Base-by-base conservation (phyloP, 2,329 filamentous ascomycete genomes). In the Colletotrichum eremochloae region DNA sequence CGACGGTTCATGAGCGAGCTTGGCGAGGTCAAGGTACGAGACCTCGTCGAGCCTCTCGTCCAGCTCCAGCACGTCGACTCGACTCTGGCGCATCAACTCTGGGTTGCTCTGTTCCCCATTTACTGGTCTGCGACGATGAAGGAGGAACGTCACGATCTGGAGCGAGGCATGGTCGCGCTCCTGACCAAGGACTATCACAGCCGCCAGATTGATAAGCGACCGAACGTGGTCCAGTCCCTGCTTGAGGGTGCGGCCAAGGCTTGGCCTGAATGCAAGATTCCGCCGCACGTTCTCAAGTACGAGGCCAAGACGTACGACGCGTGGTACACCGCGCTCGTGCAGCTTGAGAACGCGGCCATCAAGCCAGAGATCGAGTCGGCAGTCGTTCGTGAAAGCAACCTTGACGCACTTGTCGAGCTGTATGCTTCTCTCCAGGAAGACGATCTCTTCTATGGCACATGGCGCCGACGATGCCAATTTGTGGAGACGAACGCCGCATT, bases 401-500 rank as follows among this genome's bases (percentile, higher is more conserved):
- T 98, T 6, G 96, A 99, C 82, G 96, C 96, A 0, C 85, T 99
- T n/a, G 91, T 97, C 11, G 96, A 98, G 78, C 87, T 98, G 3
- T 99, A 99, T 79, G 91, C 95, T 7, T 91, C 92, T 0, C 85
- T 99, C 18, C 94, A 97, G 78, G 97, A 99, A 80, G 95, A 98
- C 63, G 96, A 99, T 80, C 86, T 99, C 60, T 99, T 98, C 81
- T 98, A 99, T 75, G 96, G 96, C 11, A 97, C 95, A 0, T 99
- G 96, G 96, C 91, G 96, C 71, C 91, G 96, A 68, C 92, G 96
- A 57, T 97, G 95, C 80, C 94, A 97, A 76, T 99, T 97, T 79
- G 93, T 99, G 7, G 97, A 99, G 85, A 98, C 95, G 11, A 99
- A 99, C 79, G 94, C 96, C 18, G 96, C 95, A 1, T 86, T 99